These are phyloP conservation scores for Neurospora sp. DNA, from an alignment of 495 filamentous ascomycete species.

Conservation along the genomic window DNA sequence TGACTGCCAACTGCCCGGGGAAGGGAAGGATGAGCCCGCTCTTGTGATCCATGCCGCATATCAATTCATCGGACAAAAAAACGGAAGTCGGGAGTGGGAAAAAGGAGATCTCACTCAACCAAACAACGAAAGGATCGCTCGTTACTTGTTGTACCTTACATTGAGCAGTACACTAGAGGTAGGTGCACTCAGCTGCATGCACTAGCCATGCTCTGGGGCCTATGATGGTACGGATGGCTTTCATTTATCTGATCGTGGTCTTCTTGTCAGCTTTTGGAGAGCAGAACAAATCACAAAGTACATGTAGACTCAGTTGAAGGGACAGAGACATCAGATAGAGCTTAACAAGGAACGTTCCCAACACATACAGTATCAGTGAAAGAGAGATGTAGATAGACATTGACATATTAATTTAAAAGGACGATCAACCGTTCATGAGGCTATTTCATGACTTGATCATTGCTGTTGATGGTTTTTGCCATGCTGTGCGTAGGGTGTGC, in stretches of 20 bases:
- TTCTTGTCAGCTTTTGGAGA: not conserved
- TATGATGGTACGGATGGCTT: not conserved
- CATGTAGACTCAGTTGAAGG: not conserved
- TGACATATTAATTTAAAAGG: not conserved
- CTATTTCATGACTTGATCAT: not conserved
- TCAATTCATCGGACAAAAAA: not conserved
- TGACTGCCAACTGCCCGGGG: not conserved
- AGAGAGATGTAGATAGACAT: not conserved
- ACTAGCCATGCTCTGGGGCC: not conserved
- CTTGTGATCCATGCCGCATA: not conserved
- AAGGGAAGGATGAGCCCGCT: not conserved
- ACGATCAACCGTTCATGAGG: not conserved
- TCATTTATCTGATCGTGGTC: not conserved
- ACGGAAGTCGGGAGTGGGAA: not conserved
- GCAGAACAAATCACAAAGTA: not conserved
- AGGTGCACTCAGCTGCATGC: not conserved
- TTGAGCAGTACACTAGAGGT: not conserved
- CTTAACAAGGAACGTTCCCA: not conserved
- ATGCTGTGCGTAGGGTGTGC: not conserved
- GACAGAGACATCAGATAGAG: not conserved
- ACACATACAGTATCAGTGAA: not conserved
- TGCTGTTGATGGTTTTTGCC: not conserved
- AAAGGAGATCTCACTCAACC: not conserved
- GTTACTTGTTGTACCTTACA: not conserved
- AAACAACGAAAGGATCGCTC: not conserved